Conservation (phyloP, 495 filamentous ascomycete species). For the Talaromyces trachyspermus region DNA sequence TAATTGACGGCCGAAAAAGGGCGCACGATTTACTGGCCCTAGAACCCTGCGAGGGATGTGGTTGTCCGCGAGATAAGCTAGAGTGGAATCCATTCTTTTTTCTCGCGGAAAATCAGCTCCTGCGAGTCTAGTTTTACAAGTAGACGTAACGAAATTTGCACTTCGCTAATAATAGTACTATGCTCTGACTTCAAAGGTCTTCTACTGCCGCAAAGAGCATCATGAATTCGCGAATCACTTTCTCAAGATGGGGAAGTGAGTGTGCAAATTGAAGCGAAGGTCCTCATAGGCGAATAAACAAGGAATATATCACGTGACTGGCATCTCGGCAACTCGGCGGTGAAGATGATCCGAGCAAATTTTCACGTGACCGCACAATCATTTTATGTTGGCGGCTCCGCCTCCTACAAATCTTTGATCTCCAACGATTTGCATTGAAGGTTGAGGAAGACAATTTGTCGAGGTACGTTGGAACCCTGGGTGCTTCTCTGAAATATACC, state of each 20-base stretch:
- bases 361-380: constrained; percentile 42
- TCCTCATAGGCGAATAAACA: not conserved
- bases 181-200: too few relatives aligned
- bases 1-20: not conserved
- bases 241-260: too few relatives aligned
- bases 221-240: too few relatives aligned
- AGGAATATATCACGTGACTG: not conserved
- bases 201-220: too few relatives aligned
- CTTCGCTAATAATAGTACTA: too few relatives aligned
- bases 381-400: constrained; percentile 32
- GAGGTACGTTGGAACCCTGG: constrained; percentile 33
- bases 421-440: constrained; percentile 32
- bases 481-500: not conserved
- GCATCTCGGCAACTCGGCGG: not conserved
- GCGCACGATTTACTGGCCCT: too few relatives aligned
- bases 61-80: too few relatives aligned
- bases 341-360: not conserved
- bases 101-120: too few relatives aligned
- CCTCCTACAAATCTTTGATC: constrained; percentile 22
- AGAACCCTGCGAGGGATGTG: not conserved
- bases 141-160: too few relatives aligned
- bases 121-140: too few relatives aligned
- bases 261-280: too few relatives aligned
- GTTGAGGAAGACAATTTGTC: constrained; percentile 55
- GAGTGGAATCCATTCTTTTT: too few relatives aligned